These are phyloP conservation scores for Neurospora terricola DNA, from an alignment of 495 filamentous ascomycete species.

Conservation along the genomic window DNA sequence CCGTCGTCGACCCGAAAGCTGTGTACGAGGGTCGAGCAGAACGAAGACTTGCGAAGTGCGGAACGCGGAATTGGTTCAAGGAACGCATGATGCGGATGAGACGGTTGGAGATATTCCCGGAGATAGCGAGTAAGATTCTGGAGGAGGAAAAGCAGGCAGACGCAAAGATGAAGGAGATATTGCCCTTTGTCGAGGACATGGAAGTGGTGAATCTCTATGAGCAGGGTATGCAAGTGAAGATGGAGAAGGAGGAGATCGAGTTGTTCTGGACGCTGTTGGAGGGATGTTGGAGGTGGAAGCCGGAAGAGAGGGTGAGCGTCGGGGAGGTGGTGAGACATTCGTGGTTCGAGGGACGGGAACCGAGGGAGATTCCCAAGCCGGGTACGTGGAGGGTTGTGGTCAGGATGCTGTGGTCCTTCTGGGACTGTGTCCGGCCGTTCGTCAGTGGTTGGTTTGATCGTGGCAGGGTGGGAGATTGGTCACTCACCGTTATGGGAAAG, in stretches of 20 bases:
- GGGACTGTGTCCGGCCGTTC: neutral
- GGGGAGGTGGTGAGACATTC: conserved; percentile 5
- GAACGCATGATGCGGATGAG: neutral
- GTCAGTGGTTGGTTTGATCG: neutral
- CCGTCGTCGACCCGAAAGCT: neutral
- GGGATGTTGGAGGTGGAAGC: conserved; percentile 12
- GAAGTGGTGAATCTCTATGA: neutral
- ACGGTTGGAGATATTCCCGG: neutral
- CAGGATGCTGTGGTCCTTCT: neutral
- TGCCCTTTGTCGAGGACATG: neutral
- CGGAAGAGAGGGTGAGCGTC: conserved; percentile 8
- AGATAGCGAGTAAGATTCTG: neutral
- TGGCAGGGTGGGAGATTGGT: neutral
- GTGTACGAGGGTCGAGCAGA: neutral
- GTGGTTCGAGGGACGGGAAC: conserved; percentile 7
- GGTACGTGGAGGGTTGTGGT: neutral
- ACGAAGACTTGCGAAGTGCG: neutral
- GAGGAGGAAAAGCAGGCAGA: neutral
- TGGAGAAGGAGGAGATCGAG: conserved; percentile 10
- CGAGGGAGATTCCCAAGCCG: neutral
- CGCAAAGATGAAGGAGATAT: neutral
- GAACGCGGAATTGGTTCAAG: neutral
- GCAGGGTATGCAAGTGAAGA: neutral
- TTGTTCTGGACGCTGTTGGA: conserved; percentile 13
- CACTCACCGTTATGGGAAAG: neutral